Conservation (phyloP, 177 flowering plant genomes). For the Tripterygium wilfordii region DNA sequence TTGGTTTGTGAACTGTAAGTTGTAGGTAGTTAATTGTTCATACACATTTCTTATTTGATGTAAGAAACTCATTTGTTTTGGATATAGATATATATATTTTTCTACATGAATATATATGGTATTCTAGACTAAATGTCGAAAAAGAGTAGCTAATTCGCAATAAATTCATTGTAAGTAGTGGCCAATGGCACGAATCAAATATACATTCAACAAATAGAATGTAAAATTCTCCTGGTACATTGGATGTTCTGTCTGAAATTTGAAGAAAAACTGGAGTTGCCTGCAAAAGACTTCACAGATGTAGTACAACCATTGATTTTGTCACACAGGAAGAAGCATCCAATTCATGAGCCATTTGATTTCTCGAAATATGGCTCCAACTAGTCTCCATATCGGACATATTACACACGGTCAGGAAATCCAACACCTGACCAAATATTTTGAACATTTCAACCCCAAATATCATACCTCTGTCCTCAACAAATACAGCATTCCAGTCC, state of each 20-base stretch:
- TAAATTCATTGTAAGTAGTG: too few species aligned
- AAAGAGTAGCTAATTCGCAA: too few species aligned
- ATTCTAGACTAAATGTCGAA: too few species aligned
- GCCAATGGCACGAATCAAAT: too few species aligned
- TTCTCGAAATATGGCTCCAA: conserved; percentile 80
- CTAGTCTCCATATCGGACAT: conserved; percentile 35
- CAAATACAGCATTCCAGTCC: conserved; percentile 97
- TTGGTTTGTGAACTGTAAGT: not conserved
- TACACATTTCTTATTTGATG: conserved; percentile 8
- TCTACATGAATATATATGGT: too few species aligned
- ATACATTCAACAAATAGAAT: too few species aligned
- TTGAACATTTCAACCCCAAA: conserved; percentile 97
- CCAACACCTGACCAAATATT: conserved; percentile 91
- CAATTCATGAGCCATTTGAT: conserved; percentile 65
- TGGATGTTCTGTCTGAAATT: too few species aligned
- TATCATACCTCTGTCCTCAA: conserved; percentile 58
- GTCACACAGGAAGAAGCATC: conserved; percentile 88
- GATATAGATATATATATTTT: too few species aligned
- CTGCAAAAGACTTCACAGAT: conserved; percentile 32
- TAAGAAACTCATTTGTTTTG: too few species aligned
- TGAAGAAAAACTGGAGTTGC: not conserved
- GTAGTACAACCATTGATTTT: conserved; percentile 72
- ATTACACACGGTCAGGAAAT: conserved; percentile 70
- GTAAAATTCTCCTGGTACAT: too few species aligned
- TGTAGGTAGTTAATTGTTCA: conserved; percentile 11